Evolutionary conservation across 805 yeast species (phyloP).

Genomic region (Wickerhamomyces alni): DNA sequence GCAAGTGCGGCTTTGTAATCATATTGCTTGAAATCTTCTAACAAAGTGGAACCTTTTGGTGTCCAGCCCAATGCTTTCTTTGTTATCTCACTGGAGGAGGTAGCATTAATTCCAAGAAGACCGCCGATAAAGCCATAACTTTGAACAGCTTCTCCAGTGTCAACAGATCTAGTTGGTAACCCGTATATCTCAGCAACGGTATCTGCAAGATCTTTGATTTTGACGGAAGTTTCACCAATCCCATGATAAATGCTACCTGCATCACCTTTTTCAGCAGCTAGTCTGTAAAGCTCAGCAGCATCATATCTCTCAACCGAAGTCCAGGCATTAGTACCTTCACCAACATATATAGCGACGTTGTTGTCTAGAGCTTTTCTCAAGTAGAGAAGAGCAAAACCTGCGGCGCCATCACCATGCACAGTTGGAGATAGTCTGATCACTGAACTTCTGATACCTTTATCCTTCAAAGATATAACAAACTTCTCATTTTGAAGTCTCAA

Average conservation of each 20-base stretch:
- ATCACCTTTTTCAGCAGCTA: slow-evolving; percentile 23
- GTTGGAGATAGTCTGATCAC: slow-evolving; percentile 28
- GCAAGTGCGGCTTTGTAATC: background rate
- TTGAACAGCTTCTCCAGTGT: slow-evolving; percentile 10
- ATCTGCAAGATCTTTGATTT: slow-evolving; percentile 22
- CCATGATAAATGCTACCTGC: slow-evolving; percentile 25
- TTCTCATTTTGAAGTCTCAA: background rate
- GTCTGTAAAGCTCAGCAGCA: slow-evolving; percentile 26
- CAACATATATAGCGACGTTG: slow-evolving; percentile 30
- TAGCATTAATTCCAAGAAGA: slow-evolving; percentile 9
- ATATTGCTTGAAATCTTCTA: slow-evolving; percentile 18
- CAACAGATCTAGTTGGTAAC: slow-evolving; percentile 13
- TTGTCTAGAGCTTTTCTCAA: slow-evolving; percentile 25
- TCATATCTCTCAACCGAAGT: slow-evolving; percentile 28
- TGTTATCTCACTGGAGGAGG: slow-evolving; percentile 17
- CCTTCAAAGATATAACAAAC: slow-evolving; percentile 10
- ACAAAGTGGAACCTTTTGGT: slow-evolving; percentile 17
- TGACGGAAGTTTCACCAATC: slow-evolving; percentile 21
- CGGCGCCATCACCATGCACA: slow-evolving; percentile 29
- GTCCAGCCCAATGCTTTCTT: slow-evolving; percentile 23
- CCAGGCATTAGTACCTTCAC: slow-evolving; percentile 30
- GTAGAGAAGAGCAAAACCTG: slow-evolving; percentile 21
- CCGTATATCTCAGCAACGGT: slow-evolving; percentile 19
- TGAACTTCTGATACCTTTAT: slow-evolving; percentile 21
- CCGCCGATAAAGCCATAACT: slow-evolving; percentile 12